phyloP scores from a whole-genome alignment of 2,329 filamentous ascomycete species.

The Stylonectria norvegica region DNA sequence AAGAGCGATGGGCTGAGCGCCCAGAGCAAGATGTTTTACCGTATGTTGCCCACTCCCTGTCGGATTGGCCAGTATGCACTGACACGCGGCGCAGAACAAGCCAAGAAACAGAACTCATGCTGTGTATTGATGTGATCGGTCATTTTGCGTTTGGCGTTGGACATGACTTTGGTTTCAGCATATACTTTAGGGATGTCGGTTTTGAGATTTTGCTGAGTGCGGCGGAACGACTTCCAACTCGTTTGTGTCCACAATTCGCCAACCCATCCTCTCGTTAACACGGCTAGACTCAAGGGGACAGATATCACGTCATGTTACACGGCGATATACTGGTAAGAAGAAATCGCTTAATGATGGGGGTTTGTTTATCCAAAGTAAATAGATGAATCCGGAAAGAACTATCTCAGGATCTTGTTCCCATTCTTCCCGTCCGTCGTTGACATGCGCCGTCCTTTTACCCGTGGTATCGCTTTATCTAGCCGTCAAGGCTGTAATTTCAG shows the following conservation, averaged over 20 bases:
- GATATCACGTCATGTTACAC: slow-evolving; percentile 6
- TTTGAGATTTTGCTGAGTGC: slow-evolving; percentile 32
- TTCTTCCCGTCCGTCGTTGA: slow-evolving; percentile 14
- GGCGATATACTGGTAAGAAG: slow-evolving; percentile 9
- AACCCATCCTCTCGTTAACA: slow-evolving; percentile 17
- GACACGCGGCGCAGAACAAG: slow-evolving; percentile 47
- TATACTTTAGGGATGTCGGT: slow-evolving; percentile 25
- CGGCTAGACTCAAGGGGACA: slow-evolving; percentile 9
- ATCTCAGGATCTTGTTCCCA: slow-evolving; percentile 9
- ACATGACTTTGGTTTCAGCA: slow-evolving; percentile 30
- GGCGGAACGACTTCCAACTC: slow-evolving; percentile 27
- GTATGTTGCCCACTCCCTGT: slow-evolving; percentile 42
- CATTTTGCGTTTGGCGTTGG: slow-evolving; percentile 32
- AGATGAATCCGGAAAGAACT: slow-evolving; percentile 4
- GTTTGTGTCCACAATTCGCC: slow-evolving; percentile 25
- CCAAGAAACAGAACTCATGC: slow-evolving; percentile 79
- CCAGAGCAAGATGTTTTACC: slow-evolving; percentile 98
- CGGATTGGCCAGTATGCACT: neutral
- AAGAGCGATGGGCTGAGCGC: slow-evolving; percentile 89
- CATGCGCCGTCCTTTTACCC: slow-evolving; percentile 22
- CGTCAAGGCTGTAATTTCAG: slow-evolving; percentile 14
- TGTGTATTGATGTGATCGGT: slow-evolving; percentile 62
- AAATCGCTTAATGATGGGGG: slow-evolving; percentile 12
- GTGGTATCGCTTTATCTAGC: slow-evolving; percentile 17
- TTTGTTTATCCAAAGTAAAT: slow-evolving; percentile 12